phyloP scores from a whole-genome alignment of 176 grass and related monocot species.

The Cymbopogon citratus region DNA sequence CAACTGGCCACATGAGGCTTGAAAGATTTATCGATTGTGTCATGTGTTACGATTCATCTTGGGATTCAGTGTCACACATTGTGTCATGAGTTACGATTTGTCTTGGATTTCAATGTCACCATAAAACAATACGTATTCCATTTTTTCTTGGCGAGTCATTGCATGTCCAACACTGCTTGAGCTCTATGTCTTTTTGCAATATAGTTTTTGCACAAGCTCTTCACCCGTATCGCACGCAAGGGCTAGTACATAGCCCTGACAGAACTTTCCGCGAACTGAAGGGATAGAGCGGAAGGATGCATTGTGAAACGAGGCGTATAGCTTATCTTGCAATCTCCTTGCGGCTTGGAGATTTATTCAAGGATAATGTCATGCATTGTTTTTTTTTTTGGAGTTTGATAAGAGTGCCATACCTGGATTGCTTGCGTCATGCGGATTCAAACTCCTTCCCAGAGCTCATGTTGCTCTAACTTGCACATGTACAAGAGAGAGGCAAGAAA shows the following conservation, averaged over 20 bases:
- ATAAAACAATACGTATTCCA: not conserved
- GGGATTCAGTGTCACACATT: not conserved
- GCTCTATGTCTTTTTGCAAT: not conserved
- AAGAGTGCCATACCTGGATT: not conserved
- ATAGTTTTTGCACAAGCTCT: not conserved
- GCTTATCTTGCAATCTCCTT: not conserved
- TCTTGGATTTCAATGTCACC: not conserved
- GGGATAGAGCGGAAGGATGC: not conserved
- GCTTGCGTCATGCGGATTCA: not conserved
- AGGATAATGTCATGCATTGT: not conserved
- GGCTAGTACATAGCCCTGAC: not conserved
- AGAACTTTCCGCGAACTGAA: not conserved
- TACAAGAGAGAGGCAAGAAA: not conserved
- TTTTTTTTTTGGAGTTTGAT: not conserved
- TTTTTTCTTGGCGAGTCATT: not conserved
- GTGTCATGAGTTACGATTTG: not conserved
- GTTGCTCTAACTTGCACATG: not conserved
- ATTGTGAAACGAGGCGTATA: not conserved
- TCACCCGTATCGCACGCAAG: not conserved
- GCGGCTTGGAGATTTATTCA: not conserved
- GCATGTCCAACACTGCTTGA: not conserved
- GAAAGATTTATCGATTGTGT: not conserved
- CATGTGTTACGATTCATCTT: not conserved
- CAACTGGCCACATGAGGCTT: not conserved
- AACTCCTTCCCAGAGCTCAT: not conserved